Base-by-base conservation (phyloP, 805 yeast species). In the Metschnikowia aberdeeniae region DNA sequence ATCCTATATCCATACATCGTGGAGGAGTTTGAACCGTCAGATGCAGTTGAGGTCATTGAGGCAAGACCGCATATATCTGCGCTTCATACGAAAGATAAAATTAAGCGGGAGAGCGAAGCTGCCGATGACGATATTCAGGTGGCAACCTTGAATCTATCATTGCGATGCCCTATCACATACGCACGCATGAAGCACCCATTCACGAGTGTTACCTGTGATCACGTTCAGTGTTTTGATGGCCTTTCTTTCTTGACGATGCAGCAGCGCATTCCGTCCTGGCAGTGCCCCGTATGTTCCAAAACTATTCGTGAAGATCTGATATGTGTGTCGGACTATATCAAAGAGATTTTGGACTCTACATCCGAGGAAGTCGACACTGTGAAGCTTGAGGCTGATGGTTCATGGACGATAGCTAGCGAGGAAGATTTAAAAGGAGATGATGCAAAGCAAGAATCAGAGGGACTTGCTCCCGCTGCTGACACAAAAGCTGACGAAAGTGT, bases 221-320 rank as follows among this genome's bases (percentile, higher is more conserved):
- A 93, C 64, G 66, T 89, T 12, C 92, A 86, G 56, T 90, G 98
- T 60, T 88, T 90, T 61, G 99, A 93, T 64, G 90, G 87, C 0
- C 62, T 73, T 30, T 78, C 86, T 36, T 93, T 78, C 58, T 55
- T 93, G 8, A 78, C 80, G 56, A 72, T 89, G 36, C 98, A 92
- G 61, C 72, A 73, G 44, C 92, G 85, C 59, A 79, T 86, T 0
- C 85, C 96, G 0, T 78, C 86, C 0, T 92, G 97, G 97, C 67
- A 68, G 42, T 93, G 99, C 59, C 97, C 97, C 0, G 74, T 88
- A 3, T 93, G 99, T 60, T 77, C 77, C 49, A 67, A 64, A 5
- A 59, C 58, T 2, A 66, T 88, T 2, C 64, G 70, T 1, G 67
- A 81, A 12, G 75, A 75, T 12, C 83, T 82, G 49, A 60, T 93